phyloP scores from a whole-genome alignment of 257 asterid genomes.

The Jasminum sambac region DNA sequence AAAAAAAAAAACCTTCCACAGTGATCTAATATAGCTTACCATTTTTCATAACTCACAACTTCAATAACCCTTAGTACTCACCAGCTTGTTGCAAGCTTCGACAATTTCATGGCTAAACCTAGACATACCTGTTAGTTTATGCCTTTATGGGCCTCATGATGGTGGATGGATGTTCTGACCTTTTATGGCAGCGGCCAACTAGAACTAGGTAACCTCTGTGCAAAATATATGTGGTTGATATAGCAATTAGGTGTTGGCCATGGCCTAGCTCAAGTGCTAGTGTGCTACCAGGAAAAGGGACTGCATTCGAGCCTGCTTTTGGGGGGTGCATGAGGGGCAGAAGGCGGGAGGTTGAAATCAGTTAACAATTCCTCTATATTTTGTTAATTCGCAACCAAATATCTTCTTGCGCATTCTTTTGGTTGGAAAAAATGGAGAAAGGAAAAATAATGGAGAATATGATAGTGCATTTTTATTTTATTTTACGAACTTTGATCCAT shows the following conservation, averaged over 20 bases:
- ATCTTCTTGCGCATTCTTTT: too few relatives aligned
- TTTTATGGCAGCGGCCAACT: not conserved
- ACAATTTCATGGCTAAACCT: slow-evolving; percentile 11
- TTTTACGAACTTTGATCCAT: not conserved
- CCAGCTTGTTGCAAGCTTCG: not conserved
- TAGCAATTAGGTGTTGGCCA: not conserved
- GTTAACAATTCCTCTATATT: too few relatives aligned
- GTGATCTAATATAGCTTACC: slow-evolving; percentile 8
- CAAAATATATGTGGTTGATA: not conserved
- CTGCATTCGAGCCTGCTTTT: too few relatives aligned
- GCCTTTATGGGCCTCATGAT: not conserved
- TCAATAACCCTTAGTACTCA: not conserved
- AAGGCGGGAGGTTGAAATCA: too few relatives aligned
- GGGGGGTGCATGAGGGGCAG: too few relatives aligned
- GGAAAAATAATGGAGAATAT: too few relatives aligned
- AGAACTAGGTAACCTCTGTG: not conserved
- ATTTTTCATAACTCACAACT: not conserved
- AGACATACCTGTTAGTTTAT: not conserved
- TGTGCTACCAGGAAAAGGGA: not conserved
- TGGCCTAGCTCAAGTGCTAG: not conserved
- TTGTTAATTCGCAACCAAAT: too few relatives aligned
- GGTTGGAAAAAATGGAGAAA: not conserved
- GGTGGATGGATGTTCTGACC: not conserved
- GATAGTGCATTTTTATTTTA: too few relatives aligned
- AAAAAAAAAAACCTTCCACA: not conserved